These are phyloP conservation scores for Erysimum cheiranthoides DNA, from an alignment of 345 rosid species.

Conservation along the genomic window DNA sequence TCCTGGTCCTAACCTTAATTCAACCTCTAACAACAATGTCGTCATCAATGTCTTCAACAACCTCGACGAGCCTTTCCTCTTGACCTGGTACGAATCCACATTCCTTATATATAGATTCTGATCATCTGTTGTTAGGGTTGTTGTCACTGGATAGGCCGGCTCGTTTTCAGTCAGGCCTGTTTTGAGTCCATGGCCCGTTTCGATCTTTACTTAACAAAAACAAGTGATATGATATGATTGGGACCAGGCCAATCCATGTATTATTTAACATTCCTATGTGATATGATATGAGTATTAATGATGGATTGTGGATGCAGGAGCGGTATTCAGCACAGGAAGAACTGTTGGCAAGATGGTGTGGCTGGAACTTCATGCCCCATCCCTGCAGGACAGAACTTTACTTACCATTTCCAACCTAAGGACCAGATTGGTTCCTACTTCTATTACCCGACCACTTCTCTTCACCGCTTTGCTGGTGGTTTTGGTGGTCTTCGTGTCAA, in stretches of 20 bases:
- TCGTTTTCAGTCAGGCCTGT: not conserved
- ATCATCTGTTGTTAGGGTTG: not conserved
- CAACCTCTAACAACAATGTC: slow-evolving; percentile 74
- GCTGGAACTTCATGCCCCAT: slow-evolving; percentile 76
- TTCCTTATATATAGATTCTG: not conserved
- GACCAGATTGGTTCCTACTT: slow-evolving; percentile 81
- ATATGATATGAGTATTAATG: not conserved
- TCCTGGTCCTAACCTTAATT: slow-evolving; percentile 81
- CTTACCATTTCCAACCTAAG: slow-evolving; percentile 82
- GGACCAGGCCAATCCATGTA: not conserved
- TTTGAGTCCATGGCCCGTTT: not conserved
- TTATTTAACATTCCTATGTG: not conserved
- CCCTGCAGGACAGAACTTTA: slow-evolving; percentile 64
- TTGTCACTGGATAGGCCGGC: not conserved
- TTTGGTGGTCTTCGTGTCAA: slow-evolving; percentile 76
- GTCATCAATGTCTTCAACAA: slow-evolving; percentile 74
- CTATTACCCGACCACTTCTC: slow-evolving; percentile 63
- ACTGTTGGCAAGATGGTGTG: slow-evolving; percentile 76
- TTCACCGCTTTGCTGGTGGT: slow-evolving; percentile 65
- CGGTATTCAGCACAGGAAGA: slow-evolving; percentile 84
- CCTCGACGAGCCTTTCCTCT: slow-evolving; percentile 69
- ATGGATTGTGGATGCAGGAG: slow-evolving; percentile 49
- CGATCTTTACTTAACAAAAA: no score
- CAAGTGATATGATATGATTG: no score
- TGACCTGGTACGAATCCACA: slow-evolving; percentile 35